These are phyloP conservation scores for Vaccinium myrtillus DNA, from an alignment of 148 eudicot species.

Conservation along the genomic window DNA sequence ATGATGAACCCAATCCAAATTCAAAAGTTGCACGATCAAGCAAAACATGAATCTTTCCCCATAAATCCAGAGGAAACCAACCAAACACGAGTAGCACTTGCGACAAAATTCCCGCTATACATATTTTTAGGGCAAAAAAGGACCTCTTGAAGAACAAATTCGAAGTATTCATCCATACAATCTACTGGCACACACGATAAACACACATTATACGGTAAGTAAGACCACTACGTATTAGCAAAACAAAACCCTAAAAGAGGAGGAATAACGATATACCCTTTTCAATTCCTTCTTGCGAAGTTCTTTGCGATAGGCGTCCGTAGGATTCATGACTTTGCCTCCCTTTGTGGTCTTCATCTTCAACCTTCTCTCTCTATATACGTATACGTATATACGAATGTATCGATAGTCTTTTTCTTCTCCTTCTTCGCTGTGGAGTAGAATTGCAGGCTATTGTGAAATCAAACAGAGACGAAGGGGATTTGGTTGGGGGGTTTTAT, in stretches of 20 bases:
- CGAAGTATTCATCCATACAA: neutral
- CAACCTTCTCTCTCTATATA: neutral
- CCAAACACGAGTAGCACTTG: neutral
- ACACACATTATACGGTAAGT: neutral
- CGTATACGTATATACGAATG: neutral
- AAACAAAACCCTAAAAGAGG: neutral
- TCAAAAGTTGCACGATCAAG: neutral
- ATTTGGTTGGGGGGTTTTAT: neutral
- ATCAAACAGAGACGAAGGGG: neutral
- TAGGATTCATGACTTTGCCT: conserved; percentile 94
- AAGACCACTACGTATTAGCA: neutral
- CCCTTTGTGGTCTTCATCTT: conserved; percentile 95
- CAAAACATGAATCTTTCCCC: neutral
- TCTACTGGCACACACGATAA: neutral
- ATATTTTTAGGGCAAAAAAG: neutral
- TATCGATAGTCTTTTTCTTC: conserved; percentile 3
- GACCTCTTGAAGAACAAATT: neutral
- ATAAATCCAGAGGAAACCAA: neutral
- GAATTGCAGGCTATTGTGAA: neutral
- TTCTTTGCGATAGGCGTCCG: conserved; percentile 91
- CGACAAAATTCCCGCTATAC: neutral
- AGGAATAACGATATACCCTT: conserved; percentile 39
- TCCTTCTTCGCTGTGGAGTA: neutral
- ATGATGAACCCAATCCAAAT: neutral
- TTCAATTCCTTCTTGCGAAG: conserved; percentile 89